These are phyloP conservation scores for Aethionema arabicum DNA, from an alignment of 345 rosid genomes.

Conservation along the genomic window DNA sequence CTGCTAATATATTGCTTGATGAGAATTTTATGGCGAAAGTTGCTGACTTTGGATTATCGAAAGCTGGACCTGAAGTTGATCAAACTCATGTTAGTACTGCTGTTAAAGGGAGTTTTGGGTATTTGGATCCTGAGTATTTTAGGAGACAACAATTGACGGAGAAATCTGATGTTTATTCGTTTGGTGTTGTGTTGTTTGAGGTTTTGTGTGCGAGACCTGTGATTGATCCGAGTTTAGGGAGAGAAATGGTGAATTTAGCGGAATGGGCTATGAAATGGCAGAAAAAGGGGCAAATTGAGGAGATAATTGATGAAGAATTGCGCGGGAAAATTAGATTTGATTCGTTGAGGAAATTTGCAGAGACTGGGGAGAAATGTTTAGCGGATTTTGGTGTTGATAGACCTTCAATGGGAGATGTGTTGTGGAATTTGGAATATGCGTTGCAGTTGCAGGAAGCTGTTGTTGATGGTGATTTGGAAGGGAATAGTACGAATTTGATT, in stretches of 20 bases:
- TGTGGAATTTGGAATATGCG: constrained; percentile 38
- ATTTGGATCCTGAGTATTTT: constrained; percentile 47
- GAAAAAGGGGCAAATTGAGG: constrained; percentile 31
- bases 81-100: constrained; percentile 49
- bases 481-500: constrained; percentile 76
- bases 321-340: constrained; percentile 27
- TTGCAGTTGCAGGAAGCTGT: constrained; percentile 42
- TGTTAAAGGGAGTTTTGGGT: constrained; percentile 48
- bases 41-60: constrained; percentile 48
- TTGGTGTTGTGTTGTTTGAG: constrained; percentile 48
- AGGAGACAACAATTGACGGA: constrained; percentile 48
- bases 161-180: constrained; percentile 50
- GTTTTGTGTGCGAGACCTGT: constrained; percentile 45
- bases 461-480: constrained; percentile 64
- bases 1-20: constrained; percentile 46
- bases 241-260: constrained; percentile 37
- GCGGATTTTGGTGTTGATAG: constrained; percentile 33
- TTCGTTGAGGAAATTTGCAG: constrained; percentile 34
- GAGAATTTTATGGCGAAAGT: constrained; percentile 49
- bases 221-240: constrained; percentile 40
- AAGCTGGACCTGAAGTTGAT: constrained; percentile 47
- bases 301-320: constrained; percentile 32
- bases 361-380: constrained; percentile 37
- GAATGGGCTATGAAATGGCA: constrained; percentile 40
- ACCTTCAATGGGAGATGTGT: constrained; percentile 44